These are phyloP conservation scores for Chalara sp. DNA, from an alignment of 2,329 filamentous ascomycete species.

Conservation along the genomic window DNA sequence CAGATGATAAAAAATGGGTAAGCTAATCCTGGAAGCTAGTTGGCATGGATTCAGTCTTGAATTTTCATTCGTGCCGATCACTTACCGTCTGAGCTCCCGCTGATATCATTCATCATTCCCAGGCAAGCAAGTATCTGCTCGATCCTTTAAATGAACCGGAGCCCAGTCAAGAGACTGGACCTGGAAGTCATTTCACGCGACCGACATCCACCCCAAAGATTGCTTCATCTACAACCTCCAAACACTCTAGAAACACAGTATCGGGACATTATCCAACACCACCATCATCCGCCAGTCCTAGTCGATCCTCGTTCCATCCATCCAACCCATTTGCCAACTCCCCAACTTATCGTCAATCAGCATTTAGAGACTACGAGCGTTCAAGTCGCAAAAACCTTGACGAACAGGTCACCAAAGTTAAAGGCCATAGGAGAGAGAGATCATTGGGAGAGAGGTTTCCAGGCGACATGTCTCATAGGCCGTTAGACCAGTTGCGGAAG, in stretches of 20 bases:
- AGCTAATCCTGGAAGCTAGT: conserved; percentile 14
- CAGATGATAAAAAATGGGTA: conserved; percentile 44
- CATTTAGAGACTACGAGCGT: conserved; percentile 16
- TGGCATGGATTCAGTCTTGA: background rate
- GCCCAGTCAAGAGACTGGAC: conserved; percentile 60
- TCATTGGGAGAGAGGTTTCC: conserved; percentile 55
- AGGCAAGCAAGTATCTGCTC: conserved; percentile 62
- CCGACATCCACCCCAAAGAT: background rate
- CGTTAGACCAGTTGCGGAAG: conserved; percentile 58
- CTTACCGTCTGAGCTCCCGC: background rate
- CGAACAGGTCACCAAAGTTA: conserved; percentile 24
- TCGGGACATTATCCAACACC: conserved; percentile 35
- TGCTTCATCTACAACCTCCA: conserved; percentile 8
- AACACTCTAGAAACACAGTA: conserved; percentile 16
- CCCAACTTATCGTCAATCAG: conserved; percentile 13
- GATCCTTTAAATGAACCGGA: conserved; percentile 63
- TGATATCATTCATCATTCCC: conserved; percentile 4
- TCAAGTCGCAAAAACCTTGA: conserved; percentile 12
- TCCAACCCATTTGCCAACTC: conserved; percentile 33
- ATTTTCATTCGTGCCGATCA: background rate
- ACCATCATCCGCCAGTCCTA: conserved; percentile 47
- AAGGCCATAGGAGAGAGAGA: conserved; percentile 31
- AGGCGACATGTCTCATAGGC: conserved; percentile 58
- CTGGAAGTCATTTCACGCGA: conserved; percentile 40
- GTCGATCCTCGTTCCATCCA: conserved; percentile 37